These are phyloP conservation scores for Mycena metata DNA, from an alignment of 768 basidiomycete species.

Conservation along the genomic window DNA sequence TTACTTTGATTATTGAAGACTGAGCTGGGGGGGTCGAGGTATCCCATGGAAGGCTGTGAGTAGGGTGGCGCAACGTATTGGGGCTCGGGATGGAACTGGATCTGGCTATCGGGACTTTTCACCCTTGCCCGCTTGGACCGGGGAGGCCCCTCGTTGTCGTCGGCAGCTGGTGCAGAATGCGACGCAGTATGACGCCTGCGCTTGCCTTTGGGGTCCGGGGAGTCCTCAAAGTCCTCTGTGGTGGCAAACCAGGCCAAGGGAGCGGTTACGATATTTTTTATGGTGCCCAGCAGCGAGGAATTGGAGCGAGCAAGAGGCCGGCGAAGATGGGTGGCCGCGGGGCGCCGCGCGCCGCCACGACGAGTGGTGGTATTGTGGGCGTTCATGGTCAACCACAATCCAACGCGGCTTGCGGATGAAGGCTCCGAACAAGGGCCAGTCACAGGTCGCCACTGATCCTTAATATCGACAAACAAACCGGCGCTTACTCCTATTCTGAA, in stretches of 20 bases:
- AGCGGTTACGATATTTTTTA: conserved; percentile 76
- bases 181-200: conserved; percentile 60
- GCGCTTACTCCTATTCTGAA: too few species aligned
- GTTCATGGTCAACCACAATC: conserved; percentile 19
- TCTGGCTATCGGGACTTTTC: conserved; percentile 60
- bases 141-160: conserved; percentile 50
- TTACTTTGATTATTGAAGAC: conserved; percentile 51
- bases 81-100: conserved; percentile 43
- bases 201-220: conserved; percentile 66
- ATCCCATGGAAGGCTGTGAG: conserved; percentile 46
- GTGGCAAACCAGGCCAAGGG: conserved; percentile 69
- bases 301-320: conserved; percentile 63
- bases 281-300: conserved; percentile 70
- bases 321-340: conserved; percentile 34
- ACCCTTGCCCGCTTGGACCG: conserved; percentile 69
- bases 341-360: conserved; percentile 17
- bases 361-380: conserved; percentile 42
- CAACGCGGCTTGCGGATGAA: background rate
- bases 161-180: conserved; percentile 44
- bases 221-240: conserved; percentile 62
- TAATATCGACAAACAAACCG: too few species aligned
- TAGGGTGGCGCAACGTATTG: conserved; percentile 33
- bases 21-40: conserved; percentile 69
- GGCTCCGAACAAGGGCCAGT: conserved; percentile 30
- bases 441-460: background rate